phyloP scores from a whole-genome alignment of 2,329 filamentous ascomycete genomes.

The Colletotrichum sp. region DNA sequence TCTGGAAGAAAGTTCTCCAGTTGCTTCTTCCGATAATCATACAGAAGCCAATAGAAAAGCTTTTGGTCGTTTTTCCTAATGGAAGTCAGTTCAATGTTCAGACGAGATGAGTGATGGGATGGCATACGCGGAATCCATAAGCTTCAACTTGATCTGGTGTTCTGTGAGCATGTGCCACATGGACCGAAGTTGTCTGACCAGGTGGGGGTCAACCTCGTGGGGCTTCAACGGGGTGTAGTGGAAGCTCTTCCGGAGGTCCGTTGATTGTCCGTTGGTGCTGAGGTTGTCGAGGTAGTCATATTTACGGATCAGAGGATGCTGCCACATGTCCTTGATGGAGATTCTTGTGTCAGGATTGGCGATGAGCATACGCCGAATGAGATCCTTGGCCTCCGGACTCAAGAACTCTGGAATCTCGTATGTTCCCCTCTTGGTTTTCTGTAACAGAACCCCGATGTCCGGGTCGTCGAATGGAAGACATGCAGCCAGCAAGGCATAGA shows the following conservation, averaged over 20 bases:
- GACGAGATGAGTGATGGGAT: neutral
- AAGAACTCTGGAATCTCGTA: constrained; percentile 69
- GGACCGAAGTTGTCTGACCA: constrained; percentile 84
- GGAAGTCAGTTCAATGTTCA: constrained; percentile 26
- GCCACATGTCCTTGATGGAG: constrained; percentile 81
- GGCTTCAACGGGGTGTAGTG: constrained; percentile 62
- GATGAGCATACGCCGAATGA: constrained; percentile 81
- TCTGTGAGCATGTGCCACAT: constrained; percentile 89
- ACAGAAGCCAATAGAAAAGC: constrained; percentile 86
- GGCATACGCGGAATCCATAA: constrained; percentile 43
- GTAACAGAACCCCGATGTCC: constrained; percentile 67
- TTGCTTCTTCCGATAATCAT: constrained; percentile 82
- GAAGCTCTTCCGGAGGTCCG: constrained; percentile 65
- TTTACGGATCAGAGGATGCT: constrained; percentile 84
- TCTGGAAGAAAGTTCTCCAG: constrained; percentile 86
- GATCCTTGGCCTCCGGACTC: constrained; percentile 72
- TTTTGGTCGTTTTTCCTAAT: constrained; percentile 87
- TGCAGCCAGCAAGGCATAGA: constrained; percentile 87
- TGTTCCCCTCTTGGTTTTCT: constrained; percentile 62
- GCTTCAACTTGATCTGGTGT: constrained; percentile 70
- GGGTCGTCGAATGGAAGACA: constrained; percentile 81
- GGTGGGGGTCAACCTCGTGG: constrained; percentile 78
- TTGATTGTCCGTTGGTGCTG: constrained; percentile 59
- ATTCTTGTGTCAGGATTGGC: constrained; percentile 82
- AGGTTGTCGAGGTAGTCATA: constrained; percentile 79